Evolutionary conservation across 805 yeast genomes (phyloP), one percentile per base, ranked within the genome.

Genomic region (Kodamaea hsintzibuensis): DNA sequence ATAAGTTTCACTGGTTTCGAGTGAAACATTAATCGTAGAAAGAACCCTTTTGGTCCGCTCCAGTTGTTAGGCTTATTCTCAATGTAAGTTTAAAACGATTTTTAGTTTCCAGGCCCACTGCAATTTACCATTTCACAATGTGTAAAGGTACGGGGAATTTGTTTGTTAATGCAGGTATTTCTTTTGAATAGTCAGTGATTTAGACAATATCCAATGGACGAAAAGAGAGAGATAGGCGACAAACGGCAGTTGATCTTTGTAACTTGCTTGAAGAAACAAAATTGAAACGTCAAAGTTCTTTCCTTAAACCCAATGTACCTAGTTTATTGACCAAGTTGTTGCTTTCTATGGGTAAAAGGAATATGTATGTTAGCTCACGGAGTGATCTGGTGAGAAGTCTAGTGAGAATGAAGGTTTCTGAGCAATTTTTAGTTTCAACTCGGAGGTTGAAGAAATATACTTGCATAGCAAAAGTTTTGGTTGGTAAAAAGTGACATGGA

Each of bases 401-500:
- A 9, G 73, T 73, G 22, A 76, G 79, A 9, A 68, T 67, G 44
- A 68, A 69, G 0, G 77, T 72, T 9, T 76, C 84, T 0, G 16
- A 63, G 8, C 85, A 82, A 59, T 55, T 64, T 1, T 51, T 62
- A 38, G 57, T 72, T 70, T 71, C 57, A 67, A 58, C 37, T 17
- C 43, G 14, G 64, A 73, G 1, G 63, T 77, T 13, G 75, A 74
- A 43, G 85, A 82, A 59, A 66, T 81, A 12, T 80, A 71, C 52
- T 61, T 82, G 35, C 84, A 81, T 55, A 77, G 83, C 0, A 85
- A 81, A 60, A 66, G 76, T 35, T 81, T 79, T 61, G 81, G 82
- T 1, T 81, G 75, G 75, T 71, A 60, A 55, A 30, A 10, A 27
- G 43, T 14, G n/a, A 13, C 6, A 37, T 37, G 7, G 40, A 7